These are phyloP conservation scores for Kitagawia praeruptora DNA, from an alignment of 129 eudicot species.

Conservation along the genomic window DNA sequence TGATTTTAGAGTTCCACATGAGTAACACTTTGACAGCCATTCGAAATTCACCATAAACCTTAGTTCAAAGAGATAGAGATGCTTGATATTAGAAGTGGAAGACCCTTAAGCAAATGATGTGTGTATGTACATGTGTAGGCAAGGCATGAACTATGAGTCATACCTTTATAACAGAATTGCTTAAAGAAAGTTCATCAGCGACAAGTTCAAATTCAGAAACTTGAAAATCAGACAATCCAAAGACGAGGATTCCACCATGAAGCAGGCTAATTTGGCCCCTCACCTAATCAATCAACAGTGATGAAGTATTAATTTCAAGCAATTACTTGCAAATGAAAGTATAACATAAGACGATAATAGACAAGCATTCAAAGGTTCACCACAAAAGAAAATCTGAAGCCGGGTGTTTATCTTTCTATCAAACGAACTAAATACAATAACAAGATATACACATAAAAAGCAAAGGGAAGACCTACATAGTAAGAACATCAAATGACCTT, in stretches of 20 bases:
- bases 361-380: background rate
- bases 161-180: constrained; percentile 78
- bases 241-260: constrained; percentile 64
- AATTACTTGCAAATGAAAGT: background rate
- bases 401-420: background rate
- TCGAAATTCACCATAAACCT: constrained; percentile 90
- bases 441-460: background rate
- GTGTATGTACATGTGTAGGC: background rate
- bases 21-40: constrained; percentile 88
- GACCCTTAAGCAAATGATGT: background rate
- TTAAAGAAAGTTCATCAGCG: constrained; percentile 92
- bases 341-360: background rate
- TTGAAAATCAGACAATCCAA: constrained; percentile 71
- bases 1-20: constrained; percentile 80
- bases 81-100: constrained; percentile 10
- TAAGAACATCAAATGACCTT: background rate
- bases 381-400: background rate
- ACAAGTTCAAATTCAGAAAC: constrained; percentile 91
- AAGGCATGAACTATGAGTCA: background rate
- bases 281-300: constrained; percentile 38
- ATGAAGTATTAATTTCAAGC: background rate
- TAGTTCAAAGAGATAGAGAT: constrained; percentile 11
- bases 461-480: background rate
- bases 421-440: background rate
- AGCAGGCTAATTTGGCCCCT: constrained; percentile 86